Conservation (phyloP, 225 moss, liverwort and hornwort species). For the Polytrichum formosum region DNA sequence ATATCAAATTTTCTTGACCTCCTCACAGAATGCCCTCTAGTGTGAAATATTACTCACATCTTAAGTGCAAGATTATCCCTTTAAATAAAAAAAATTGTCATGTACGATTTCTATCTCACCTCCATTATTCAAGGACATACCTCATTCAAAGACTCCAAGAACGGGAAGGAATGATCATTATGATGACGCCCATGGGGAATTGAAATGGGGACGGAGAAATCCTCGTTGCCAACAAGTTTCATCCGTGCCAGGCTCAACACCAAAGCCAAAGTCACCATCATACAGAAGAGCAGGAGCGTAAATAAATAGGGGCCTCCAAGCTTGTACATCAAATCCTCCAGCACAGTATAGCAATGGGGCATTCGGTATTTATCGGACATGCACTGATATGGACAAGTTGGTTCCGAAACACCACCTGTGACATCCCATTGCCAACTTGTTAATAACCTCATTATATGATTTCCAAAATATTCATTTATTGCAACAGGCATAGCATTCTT, state of each 20-base stretch:
- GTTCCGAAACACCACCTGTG: slow-evolving; percentile 62
- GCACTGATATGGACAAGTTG: slow-evolving; percentile 60
- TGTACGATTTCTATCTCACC: too few species aligned
- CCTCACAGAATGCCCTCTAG: too few species aligned
- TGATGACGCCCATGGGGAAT: slow-evolving; percentile 49
- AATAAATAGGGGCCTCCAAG: slow-evolving; percentile 78
- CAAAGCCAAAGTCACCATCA: slow-evolving; percentile 62
- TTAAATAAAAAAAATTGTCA: too few species aligned
- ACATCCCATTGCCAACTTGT: slow-evolving; percentile 1
- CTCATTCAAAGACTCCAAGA: slow-evolving; percentile 87
- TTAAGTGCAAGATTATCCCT: too few species aligned
- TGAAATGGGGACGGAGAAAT: slow-evolving; percentile 60
- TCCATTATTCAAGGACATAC: slow-evolving; percentile 17
- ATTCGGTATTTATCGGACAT: slow-evolving; percentile 62
- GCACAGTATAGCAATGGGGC: slow-evolving; percentile 75
- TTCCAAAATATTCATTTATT: not conserved
- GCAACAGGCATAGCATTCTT: too few species aligned
- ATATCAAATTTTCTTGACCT: too few species aligned
- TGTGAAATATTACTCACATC: too few species aligned
- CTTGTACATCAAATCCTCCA: slow-evolving; percentile 71
- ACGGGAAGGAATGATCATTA: slow-evolving; percentile 73
- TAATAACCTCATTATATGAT: not conserved
- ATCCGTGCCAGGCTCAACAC: slow-evolving; percentile 78
- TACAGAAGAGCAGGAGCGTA: slow-evolving; percentile 47
- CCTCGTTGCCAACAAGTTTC: slow-evolving; percentile 76